Evolutionary conservation across 768 basidiomycete species (phyloP).

Genomic region (Tephrocybe sp.): DNA sequence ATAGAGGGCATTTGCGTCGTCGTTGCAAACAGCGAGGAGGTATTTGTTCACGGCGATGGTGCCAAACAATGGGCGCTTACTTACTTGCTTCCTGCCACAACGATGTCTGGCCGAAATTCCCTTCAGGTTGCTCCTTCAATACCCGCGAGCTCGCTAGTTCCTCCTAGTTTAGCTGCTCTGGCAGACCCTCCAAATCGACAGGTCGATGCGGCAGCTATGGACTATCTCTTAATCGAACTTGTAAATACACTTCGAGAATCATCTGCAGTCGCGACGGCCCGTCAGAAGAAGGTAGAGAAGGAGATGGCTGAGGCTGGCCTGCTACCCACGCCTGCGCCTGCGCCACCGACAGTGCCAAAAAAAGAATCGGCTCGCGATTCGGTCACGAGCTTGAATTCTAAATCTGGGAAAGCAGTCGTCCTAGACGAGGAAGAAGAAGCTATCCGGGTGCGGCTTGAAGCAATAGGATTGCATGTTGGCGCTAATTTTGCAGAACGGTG

Average conservation of each 20-base stretch:
- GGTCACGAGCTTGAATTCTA: constrained; percentile 39
- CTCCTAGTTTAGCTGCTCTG: constrained; percentile 44
- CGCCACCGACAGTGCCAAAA: constrained; percentile 39
- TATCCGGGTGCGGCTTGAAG: constrained; percentile 67
- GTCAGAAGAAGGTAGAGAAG: constrained; percentile 67
- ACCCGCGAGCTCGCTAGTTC: constrained; percentile 23
- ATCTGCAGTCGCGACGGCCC: constrained; percentile 66
- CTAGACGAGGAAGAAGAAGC: constrained; percentile 76
- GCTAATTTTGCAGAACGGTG: constrained; percentile 86
- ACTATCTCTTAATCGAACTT: constrained; percentile 84
- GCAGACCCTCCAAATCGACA: constrained; percentile 63
- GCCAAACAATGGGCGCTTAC: constrained; percentile 9
- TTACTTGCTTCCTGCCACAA: neutral
- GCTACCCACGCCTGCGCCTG: constrained; percentile 48
- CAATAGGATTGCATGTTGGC: constrained; percentile 85
- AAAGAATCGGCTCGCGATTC: constrained; percentile 46
- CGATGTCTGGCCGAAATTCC: constrained; percentile 34
- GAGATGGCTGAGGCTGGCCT: constrained; percentile 82
- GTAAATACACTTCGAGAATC: constrained; percentile 76
- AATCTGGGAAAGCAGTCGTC: constrained; percentile 30
- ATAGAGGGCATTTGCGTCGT: constrained; percentile 43
- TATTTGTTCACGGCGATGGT: constrained; percentile 5
- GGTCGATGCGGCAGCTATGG: constrained; percentile 71
- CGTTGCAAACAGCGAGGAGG: constrained; percentile 1
- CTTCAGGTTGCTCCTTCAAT: constrained; percentile 27